phyloP scores from a whole-genome alignment of 805 yeast species.

The Suhomyces kilbournensis region DNA sequence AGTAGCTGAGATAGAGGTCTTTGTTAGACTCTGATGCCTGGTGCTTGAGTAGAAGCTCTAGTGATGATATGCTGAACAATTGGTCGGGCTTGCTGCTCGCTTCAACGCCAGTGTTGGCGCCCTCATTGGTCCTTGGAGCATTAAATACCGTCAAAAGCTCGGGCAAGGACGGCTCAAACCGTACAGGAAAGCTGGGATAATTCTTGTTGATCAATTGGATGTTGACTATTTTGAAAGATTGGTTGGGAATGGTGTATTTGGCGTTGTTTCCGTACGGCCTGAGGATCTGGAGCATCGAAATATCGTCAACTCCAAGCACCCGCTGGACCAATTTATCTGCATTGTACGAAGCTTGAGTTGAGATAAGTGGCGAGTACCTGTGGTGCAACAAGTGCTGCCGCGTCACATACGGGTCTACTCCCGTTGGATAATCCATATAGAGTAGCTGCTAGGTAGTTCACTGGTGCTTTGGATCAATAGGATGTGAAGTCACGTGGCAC shows the following conservation, averaged over 20 bases:
- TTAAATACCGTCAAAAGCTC: slow-evolving; percentile 28
- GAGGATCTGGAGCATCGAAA: slow-evolving; percentile 46
- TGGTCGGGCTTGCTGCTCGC: slow-evolving; percentile 19
- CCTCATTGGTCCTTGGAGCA: background rate
- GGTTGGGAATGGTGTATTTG: slow-evolving; percentile 37
- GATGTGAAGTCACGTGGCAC: background rate
- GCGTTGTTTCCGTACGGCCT: slow-evolving; percentile 56
- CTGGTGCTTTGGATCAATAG: background rate
- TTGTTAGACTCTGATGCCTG: slow-evolving; percentile 6
- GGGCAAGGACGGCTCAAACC: slow-evolving; percentile 48
- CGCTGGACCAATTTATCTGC: slow-evolving; percentile 45
- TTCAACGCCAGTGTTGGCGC: slow-evolving; percentile 1
- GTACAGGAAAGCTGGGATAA: slow-evolving; percentile 53
- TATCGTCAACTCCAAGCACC: slow-evolving; percentile 33
- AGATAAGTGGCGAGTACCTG: slow-evolving; percentile 51
- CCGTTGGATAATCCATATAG: slow-evolving; percentile 27
- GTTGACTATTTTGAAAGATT: slow-evolving; percentile 48
- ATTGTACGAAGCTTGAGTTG: slow-evolving; percentile 46
- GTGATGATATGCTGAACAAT: slow-evolving; percentile 37
- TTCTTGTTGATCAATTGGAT: slow-evolving; percentile 48
- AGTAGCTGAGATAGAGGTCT: slow-evolving; percentile 52
- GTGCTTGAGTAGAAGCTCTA: slow-evolving; percentile 28
- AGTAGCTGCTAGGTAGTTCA: background rate
- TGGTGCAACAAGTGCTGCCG: slow-evolving; percentile 43
- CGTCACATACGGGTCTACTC: slow-evolving; percentile 37